Evolutionary conservation across 2,329 filamentous ascomycete species (phyloP).

Genomic region (Chaetomiaceae sp.): DNA sequence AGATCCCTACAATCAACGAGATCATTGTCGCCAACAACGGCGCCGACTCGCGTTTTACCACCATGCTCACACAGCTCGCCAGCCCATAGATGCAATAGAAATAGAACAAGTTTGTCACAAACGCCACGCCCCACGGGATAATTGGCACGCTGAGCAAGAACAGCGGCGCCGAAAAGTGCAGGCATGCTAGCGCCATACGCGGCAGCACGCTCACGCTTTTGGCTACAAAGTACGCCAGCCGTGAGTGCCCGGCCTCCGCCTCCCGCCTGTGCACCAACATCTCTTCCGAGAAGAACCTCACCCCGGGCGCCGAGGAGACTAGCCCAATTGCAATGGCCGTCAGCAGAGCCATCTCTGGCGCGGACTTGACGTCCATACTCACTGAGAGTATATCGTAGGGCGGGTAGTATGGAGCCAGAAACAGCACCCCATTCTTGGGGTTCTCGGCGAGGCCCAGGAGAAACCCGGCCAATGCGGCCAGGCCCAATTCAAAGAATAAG

Average conservation of each 20-base stretch:
- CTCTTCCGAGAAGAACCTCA: slow-evolving; percentile 54
- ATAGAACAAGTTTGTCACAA: slow-evolving; percentile 49
- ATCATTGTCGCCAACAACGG: slow-evolving; percentile 52
- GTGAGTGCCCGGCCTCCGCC: slow-evolving; percentile 52
- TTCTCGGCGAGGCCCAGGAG: no score
- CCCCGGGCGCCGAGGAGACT: slow-evolving; percentile 50
- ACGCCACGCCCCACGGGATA: slow-evolving; percentile 47
- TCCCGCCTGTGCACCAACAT: slow-evolving; percentile 45
- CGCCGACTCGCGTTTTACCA: slow-evolving; percentile 52
- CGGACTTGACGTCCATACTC: no score
- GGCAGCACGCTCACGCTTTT: no score
- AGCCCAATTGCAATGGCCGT: slow-evolving; percentile 53
- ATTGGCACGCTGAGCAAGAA: no score
- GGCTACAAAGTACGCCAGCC: slow-evolving; percentile 52
- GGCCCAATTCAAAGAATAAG: no score
- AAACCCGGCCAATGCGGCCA: no score
- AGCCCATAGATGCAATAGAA: slow-evolving; percentile 58
- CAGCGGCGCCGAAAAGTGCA: no score
- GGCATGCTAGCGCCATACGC: no score
- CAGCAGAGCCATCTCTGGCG: slow-evolving; percentile 50
- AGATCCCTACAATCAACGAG: slow-evolving; percentile 28
- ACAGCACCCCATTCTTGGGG: no score
- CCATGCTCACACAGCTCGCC: slow-evolving; percentile 49
- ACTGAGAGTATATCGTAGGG: no score
- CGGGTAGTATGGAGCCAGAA: no score